phyloP scores from a whole-genome alignment of 768 basidiomycete species.

The Lyophyllum decastes region DNA sequence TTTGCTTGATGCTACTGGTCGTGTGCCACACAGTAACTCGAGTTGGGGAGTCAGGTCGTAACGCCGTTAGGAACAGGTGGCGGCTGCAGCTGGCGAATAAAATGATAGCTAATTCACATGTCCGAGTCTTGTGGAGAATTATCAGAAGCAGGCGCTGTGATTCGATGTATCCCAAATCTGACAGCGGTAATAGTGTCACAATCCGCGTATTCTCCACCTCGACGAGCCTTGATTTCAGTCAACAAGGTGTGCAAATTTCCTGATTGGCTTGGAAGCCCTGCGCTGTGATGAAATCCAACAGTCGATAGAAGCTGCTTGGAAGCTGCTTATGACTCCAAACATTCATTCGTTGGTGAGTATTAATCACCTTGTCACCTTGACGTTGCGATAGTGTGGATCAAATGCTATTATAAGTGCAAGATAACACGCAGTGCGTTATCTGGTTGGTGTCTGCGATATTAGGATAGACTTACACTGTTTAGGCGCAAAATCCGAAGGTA shows the following conservation, averaged over 20 bases:
- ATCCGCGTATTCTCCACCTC: no score
- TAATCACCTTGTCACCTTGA: neutral
- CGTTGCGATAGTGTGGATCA: neutral
- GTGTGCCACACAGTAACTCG: neutral
- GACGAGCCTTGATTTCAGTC: no score
- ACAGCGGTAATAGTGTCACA: neutral
- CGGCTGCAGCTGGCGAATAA: no score
- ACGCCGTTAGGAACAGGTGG: no score
- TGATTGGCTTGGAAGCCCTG: neutral
- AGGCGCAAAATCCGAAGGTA: no score
- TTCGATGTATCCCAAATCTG: neutral
- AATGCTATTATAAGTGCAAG: no score
- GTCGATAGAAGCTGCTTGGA: neutral
- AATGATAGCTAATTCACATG: no score
- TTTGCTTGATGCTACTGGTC: neutral
- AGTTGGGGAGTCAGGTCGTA: neutral
- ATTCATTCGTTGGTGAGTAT: neutral
- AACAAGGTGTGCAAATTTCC: neutral
- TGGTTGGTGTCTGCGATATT: no score
- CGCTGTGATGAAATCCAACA: neutral
- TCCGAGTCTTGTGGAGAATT: neutral
- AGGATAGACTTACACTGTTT: no score
- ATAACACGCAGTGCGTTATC: no score
- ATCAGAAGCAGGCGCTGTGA: neutral
- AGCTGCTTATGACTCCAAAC: neutral